Evolutionary conservation across 768 basidiomycete species (phyloP).

Genomic region (Auricularia cornea): DNA sequence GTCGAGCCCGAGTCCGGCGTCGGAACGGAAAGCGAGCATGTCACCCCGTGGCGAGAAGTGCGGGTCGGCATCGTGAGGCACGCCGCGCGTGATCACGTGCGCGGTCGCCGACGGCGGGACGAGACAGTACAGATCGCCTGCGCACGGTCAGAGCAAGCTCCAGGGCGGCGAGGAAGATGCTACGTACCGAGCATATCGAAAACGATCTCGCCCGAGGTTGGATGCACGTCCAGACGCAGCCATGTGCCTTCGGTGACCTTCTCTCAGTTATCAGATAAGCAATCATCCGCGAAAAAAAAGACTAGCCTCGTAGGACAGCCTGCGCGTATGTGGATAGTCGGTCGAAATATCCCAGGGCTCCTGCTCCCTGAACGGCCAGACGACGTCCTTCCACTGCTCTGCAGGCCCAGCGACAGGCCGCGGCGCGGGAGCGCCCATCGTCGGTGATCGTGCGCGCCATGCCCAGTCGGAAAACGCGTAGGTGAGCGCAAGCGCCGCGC

Average conservation of each 20-base stretch:
- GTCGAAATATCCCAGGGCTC: slow-evolving; percentile 66
- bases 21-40: slow-evolving; percentile 59
- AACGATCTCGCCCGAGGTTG: slow-evolving; percentile 56
- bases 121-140: slow-evolving; percentile 60
- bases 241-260: slow-evolving; percentile 55
- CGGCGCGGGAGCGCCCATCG: too few relatives aligned
- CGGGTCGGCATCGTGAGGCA: slow-evolving; percentile 68
- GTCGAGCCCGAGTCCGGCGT: slow-evolving; percentile 66
- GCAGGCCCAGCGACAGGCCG: too few relatives aligned
- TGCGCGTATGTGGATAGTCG: slow-evolving; percentile 56
- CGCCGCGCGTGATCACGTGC: slow-evolving; percentile 50
- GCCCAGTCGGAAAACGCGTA: too few relatives aligned
- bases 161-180: too few relatives aligned
- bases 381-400: slow-evolving; percentile 40
- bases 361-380: slow-evolving; percentile 54
- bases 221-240: slow-evolving; percentile 66
- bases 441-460: too few relatives aligned
- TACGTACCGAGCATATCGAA: slow-evolving; percentile 55
- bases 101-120: slow-evolving; percentile 39
- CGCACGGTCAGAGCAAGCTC: not conserved
- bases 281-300: not conserved
- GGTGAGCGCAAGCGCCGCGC: too few relatives aligned
- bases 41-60: slow-evolving; percentile 64
- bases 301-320: slow-evolving; percentile 53
- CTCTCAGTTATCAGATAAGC: not conserved